A percentile compares a stretch with the other conserved stretches of the same genome.
These are phyloP conservation scores for Gomphus bonarii DNA, from an alignment of 1,284 basidiomycete genomes.

Conservation along the genomic window DNA sequence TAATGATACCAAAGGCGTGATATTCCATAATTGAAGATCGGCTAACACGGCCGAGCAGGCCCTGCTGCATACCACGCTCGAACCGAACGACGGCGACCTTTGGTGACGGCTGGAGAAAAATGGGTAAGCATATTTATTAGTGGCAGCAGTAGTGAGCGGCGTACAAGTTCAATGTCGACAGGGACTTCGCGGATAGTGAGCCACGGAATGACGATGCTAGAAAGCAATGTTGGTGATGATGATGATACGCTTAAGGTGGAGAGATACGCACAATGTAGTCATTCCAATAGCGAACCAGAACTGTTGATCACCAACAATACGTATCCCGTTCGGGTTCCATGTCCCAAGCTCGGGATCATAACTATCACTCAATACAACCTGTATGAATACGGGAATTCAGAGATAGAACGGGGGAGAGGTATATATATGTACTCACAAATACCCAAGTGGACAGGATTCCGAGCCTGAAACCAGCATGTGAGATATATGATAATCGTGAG, in stretches of 20 bases:
- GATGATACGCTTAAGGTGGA: neutral
- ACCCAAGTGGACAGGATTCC: conserved; percentile 48
- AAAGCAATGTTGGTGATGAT: conserved; percentile 13
- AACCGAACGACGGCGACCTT: conserved; percentile 52
- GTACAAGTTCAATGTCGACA: conserved; percentile 65
- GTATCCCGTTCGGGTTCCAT: conserved; percentile 44
- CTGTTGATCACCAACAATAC: conserved; percentile 55
- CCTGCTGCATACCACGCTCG: conserved; percentile 55
- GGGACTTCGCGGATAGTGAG: conserved; percentile 60
- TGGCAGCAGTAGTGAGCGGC: conserved; percentile 23
- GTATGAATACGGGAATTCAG: conserved; percentile 15
- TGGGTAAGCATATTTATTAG: neutral
- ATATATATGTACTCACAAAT: conserved; percentile 1
- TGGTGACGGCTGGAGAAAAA: conserved; percentile 37
- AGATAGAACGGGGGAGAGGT: neutral
- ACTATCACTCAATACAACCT: conserved; percentile 54
- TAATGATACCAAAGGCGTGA: conserved; percentile 52
- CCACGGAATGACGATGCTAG: conserved; percentile 64
- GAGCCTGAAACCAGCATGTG: conserved; percentile 23
- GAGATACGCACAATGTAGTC: conserved; percentile 51
- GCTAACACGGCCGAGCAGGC: conserved; percentile 45
- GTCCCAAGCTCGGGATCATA: conserved; percentile 40
- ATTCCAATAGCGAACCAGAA: conserved; percentile 68
- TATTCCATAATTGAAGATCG: conserved; percentile 49
- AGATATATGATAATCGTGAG: neutral